Base-by-base conservation (phyloP, 2,329 filamentous ascomycete genomes). In the Akanthomyces dipterigenus region DNA sequence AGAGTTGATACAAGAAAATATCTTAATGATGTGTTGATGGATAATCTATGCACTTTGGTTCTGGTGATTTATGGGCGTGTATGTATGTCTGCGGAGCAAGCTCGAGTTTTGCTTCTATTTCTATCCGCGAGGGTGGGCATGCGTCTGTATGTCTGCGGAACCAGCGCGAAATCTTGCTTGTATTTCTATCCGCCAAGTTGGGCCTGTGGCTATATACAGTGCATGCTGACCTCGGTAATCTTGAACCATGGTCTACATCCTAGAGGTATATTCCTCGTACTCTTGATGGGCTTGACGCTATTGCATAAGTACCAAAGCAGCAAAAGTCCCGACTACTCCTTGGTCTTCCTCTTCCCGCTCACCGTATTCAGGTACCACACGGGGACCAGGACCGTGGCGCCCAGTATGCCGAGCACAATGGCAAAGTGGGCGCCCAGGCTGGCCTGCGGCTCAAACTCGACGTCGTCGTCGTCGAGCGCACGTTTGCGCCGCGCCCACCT, bases 341-440 rank as follows among this genome's bases (percentile, higher is more conserved):
- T 31, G 24, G 26, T 46, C 59, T 64, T 68, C 43, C 67, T 68
- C 61, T 68, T 67, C 68, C 74, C 66, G 12, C 73, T 69, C 65
- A 73, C 75, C 55, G 76, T 66, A 9, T 74, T 72, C 26, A 76
- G 64, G 61, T 81, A 66, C 45, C 77, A 61, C 5, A 78, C 71
- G 11, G 82, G 82, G 38, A 75, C 75, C 22, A 80, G 46, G 22
- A 83, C 71, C 4, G 79, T 80, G 0, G 79, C 70, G 7, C 71
- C 70, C 63, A 85, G 58, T 3, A 83, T 77, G 0, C 75, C 76
- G 26, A 76, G 73, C n/a, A 84, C 76, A 45, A 79, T 76, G 42
- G 83, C 70, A 65, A 85, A 85, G 62, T 76, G 74, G 26, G 72
- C 80, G 36, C 72, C 75, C 1, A 76, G 61, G 51, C 75, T 73